phyloP scores from a whole-genome alignment of 371 early-diverging fungal species.

The Entomophthora muscae region DNA sequence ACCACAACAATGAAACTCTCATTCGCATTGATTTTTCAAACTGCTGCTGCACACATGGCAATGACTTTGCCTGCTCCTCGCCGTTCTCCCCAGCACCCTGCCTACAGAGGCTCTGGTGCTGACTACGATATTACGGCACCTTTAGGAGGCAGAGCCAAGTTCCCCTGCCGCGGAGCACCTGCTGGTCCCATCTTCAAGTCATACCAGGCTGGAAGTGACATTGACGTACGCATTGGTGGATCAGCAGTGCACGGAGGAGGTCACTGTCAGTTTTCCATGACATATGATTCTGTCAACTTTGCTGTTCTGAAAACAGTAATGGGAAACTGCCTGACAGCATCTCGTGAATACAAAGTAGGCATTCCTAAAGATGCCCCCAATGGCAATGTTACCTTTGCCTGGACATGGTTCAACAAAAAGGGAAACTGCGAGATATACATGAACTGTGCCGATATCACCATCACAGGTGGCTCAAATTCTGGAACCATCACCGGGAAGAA shows the following conservation, averaged over 20 bases:
- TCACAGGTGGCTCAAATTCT: constrained; percentile 15
- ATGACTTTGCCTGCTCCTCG: neutral
- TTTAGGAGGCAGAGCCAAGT: neutral
- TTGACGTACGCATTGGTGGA: neutral
- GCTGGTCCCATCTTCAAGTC: constrained; percentile 4
- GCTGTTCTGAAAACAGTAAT: constrained; percentile 6
- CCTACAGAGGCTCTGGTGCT: neutral
- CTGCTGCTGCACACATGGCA: no score
- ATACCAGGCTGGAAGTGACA: neutral
- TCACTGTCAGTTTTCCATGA: constrained; percentile 45
- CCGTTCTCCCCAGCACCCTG: no score
- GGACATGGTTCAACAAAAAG: no score
- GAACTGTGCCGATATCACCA: constrained; percentile 31
- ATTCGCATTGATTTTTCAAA: no score
- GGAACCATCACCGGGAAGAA: constrained; percentile 18
- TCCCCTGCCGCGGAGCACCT: constrained; percentile 6
- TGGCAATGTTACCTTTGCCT: constrained; percentile 21
- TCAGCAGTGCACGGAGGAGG: constrained; percentile 28
- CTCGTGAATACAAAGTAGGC: neutral
- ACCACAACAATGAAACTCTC: no score
- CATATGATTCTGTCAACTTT: constrained; percentile 30
- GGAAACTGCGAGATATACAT: constrained; percentile 38
- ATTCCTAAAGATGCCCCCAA: neutral
- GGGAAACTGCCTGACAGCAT: neutral
- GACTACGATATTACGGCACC: neutral